A percentile compares a stretch with the other conserved stretches of the same genome.
phyloP scores from a whole-genome alignment of 2,329 filamentous ascomycete species.

The Aureobasidium musti region DNA sequence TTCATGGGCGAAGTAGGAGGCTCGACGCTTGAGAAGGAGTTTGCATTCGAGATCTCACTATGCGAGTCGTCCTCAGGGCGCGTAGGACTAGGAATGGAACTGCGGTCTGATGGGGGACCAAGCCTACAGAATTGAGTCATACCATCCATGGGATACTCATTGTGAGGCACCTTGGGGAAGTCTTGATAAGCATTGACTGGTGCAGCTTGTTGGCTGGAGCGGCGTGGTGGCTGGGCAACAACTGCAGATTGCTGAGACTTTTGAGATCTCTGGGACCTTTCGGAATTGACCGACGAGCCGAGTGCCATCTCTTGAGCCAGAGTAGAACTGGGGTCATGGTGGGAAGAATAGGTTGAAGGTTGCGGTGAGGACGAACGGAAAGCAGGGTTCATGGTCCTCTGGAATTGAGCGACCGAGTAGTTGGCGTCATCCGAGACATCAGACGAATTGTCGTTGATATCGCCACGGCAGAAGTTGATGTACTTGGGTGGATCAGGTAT shows the following conservation, averaged over 20 bases:
- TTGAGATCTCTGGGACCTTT: slow-evolving; percentile 29
- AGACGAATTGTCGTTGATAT: slow-evolving; percentile 75
- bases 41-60: slow-evolving; percentile 87
- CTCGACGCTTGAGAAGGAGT: slow-evolving; percentile 84
- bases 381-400: slow-evolving; percentile 89
- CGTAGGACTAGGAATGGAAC: slow-evolving; percentile 65
- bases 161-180: slow-evolving; percentile 75
- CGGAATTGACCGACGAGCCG: slow-evolving; percentile 31
- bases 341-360: slow-evolving; percentile 87
- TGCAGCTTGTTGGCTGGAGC: slow-evolving; percentile 28
- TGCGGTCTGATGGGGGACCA: slow-evolving; percentile 69
- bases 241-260: slow-evolving; percentile 21
- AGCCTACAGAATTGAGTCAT: slow-evolving; percentile 97
- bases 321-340: slow-evolving; percentile 79
- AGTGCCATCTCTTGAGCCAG: slow-evolving; percentile 65
- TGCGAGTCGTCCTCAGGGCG: slow-evolving; percentile 77
- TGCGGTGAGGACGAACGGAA: slow-evolving; percentile 96
- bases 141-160: slow-evolving; percentile 90
- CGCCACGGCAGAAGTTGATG: slow-evolving; percentile 96
- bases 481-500: slow-evolving; percentile 97
- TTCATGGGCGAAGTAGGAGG: slow-evolving; percentile 77
- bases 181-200: slow-evolving; percentile 60
- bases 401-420: slow-evolving; percentile 95
- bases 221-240: slow-evolving; percentile 28
- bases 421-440: slow-evolving; percentile 82